Evolutionary conservation across 139 green algal species (phyloP), one percentile per base, ranked within the genome.

Genomic region (Nannochloris sp.): DNA sequence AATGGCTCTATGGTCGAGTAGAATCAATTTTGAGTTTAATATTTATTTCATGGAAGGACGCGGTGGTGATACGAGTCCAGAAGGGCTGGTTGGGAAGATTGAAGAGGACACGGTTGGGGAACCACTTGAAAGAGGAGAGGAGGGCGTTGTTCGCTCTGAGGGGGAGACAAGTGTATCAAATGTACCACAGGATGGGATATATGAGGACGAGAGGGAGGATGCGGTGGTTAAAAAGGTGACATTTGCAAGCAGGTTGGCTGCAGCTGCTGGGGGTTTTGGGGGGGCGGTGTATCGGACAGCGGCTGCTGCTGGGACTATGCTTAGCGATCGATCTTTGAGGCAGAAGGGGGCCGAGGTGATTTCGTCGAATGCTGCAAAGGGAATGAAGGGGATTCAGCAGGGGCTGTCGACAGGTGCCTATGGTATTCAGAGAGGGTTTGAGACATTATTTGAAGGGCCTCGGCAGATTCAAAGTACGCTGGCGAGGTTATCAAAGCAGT

Each of bases 391-490:
- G 13, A 64, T 64, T 53, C 63, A 64, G 25, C 50, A 70, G 3
- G 63, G 75, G 9, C 33, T 82, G 12, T 59, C 67, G 45, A 51
- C 57, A 8, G 62, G 75, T 23, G 75, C 75, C 2, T 59, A 43
- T 23, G 58, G 37, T 16, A 55, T 82, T 3, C 50, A 56, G 11
- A 49, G 49, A 5, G 61, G 63, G 6, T 59, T 79, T 25, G 58
- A 66, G n/a, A 70, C 69, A 33, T 51, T 80, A 28, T 63, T 69
- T 43, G 17, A 59, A 16, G 67, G 74, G 1, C 75, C 75, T 3
- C 50, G 57, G 44, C 71, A 79, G 9, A 49, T 82, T 10, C 71
- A 74, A 31, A 23, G 29, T n/a, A 56, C 79, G 14, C 56, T 84
- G 11, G 29, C 51, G 12, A 66, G 75, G 5, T 25, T 85, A 30